Evolutionary conservation across 306 rosid species (phyloP).

Genomic region (Trifolium fragiferum): DNA sequence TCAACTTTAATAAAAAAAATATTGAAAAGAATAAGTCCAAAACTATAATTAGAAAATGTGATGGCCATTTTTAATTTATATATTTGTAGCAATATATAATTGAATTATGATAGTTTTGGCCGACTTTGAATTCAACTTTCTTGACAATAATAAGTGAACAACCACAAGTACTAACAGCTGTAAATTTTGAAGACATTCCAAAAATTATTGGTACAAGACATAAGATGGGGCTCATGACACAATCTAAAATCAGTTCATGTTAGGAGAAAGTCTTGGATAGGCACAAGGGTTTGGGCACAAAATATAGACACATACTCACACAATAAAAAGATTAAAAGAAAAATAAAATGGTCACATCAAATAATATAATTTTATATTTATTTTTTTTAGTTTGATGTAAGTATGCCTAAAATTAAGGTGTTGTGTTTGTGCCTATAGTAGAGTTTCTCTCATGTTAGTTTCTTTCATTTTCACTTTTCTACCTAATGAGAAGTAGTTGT

Average conservation of each 20-base stretch:
- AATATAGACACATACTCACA: no score
- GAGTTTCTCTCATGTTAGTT: no score
- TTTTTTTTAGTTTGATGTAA: no score
- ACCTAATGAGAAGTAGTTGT: constrained; percentile 5
- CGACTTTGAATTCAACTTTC: constrained; percentile 51
- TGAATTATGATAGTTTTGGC: constrained; percentile 2
- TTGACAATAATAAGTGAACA: constrained; percentile 10
- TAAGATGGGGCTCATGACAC: constrained; percentile 36
- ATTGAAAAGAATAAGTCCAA: neutral
- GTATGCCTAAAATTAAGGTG: no score
- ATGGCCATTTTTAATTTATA: constrained; percentile 14
- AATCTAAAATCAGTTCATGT: constrained; percentile 8
- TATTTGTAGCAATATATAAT: neutral
- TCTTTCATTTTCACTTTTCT: constrained; percentile 3
- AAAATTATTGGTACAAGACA: constrained; percentile 29
- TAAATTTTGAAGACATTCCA: constrained; percentile 44
- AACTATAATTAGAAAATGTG: neutral
- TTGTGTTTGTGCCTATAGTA: no score
- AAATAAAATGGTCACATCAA: no score
- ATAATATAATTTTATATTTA: no score
- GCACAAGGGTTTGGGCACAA: no score
- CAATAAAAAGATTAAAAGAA: no score
- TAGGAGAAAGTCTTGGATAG: no score
- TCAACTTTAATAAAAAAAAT: no score
- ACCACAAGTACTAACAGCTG: constrained; percentile 45